phyloP scores from a whole-genome alignment of 805 yeast genomes.

The Danielozyma ontarioensis region DNA sequence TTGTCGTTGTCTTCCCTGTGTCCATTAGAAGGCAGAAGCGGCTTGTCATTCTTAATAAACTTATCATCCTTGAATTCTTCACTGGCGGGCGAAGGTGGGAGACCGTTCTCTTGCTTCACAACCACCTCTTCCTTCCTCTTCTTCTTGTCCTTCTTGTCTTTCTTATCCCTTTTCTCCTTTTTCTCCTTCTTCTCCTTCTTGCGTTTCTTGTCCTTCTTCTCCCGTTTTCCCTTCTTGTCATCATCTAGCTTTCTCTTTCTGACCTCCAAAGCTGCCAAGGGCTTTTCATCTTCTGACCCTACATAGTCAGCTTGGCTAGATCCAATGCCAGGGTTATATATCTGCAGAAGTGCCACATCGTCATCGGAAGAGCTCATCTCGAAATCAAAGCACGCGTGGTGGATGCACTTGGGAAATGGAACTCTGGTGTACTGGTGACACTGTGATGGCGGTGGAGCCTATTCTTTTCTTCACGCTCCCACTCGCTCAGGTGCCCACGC shows the following conservation, averaged over 20 bases:
- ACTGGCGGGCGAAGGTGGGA: no score
- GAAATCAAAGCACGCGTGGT: no score
- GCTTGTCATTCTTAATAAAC: no score
- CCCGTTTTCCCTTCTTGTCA: conserved; percentile 12
- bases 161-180: conserved; percentile 4
- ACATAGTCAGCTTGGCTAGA: not conserved
- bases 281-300: conserved; percentile 11
- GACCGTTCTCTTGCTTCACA: no score
- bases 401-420: no score
- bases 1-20: conserved; percentile 1
- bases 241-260: conserved; percentile 5
- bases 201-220: conserved; percentile 5
- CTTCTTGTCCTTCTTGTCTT: conserved; percentile 4
- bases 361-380: conserved; percentile 29
- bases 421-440: not conserved
- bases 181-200: conserved; percentile 4
- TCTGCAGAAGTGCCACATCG: conserved; percentile 14
- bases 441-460: no score
- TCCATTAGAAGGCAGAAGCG: no score
- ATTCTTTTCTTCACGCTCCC: no score
- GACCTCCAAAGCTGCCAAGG: conserved; percentile 8
- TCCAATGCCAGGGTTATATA: not conserved
- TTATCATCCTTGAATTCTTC: no score
- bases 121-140: conserved; percentile 3
- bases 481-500: no score